Evolutionary conservation across 1,139 yeast species (phyloP), one percentile per base, ranked within the genome.

Genomic region (Meyerozyma carpophila): DNA sequence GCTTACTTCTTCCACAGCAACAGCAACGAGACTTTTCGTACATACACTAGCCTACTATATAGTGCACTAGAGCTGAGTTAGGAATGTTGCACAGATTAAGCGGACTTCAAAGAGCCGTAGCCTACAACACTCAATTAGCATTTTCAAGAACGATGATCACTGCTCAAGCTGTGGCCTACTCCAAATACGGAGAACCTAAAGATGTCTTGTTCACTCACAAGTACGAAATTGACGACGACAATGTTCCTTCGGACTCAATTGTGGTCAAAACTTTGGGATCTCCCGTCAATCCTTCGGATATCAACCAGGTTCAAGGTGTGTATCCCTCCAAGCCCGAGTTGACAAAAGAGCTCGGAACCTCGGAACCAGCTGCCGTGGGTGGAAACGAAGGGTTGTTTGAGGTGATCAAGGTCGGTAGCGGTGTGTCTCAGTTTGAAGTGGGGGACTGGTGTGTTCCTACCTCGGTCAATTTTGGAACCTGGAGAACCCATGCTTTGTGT

Each of bases 381-480:
- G 98, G 98, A 44, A 91, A 93, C 60, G 99, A 93, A 66, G 98
- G 98, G 11, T 75, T 90, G 25, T 93, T 89, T 60, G 90, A 91
- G 61, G 82, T 93, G 13, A 62, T 88, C 21, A 81, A 85, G 49
- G 79, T 79, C 18, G 96, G 96, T n/a, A 57, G 69, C 24, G 52
- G 59, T 11, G 79, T 74, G n/a, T 52, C 58, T 10, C 61, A 58
- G 1, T 70, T 90, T 43, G 54, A 70, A 43, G 67, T 70, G 4
- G 98, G 97, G 38, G 98, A 93, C 61, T 90, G 96, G 94, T 90
- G 86, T 28, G 77, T 93, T 41, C 97, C 98, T n/a, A 60, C 79
- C n/a, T 66, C 70, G 32, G 84, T 89, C 14, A 84, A 88, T 57
- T 83, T 84, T 50, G 99, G 98, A 32, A 93, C 98, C 3, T 93